Evolutionary conservation across 139 green algal genomes (phyloP).

Genomic region (Chlorella vulgaris): DNA sequence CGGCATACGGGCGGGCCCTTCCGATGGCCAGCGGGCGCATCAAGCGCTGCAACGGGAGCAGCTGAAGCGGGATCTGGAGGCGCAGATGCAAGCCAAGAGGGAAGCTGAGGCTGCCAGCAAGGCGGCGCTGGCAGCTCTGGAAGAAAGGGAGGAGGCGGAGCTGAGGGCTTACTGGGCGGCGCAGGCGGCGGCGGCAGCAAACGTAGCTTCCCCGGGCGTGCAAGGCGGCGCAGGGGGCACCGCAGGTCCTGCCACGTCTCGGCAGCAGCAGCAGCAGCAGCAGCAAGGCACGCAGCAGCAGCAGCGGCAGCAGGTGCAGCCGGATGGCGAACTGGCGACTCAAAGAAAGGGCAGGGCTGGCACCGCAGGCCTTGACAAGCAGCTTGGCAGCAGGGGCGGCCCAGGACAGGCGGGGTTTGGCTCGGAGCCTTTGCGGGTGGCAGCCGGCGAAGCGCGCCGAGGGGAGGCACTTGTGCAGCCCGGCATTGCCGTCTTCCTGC

Average conservation of each 20-base stretch:
- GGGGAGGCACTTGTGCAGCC: constrained; percentile 26
- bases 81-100: constrained; percentile 26
- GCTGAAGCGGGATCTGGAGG: constrained; percentile 34
- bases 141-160: constrained; percentile 23
- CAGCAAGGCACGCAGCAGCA: neutral
- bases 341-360: too few species aligned
- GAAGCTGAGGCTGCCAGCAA: constrained; percentile 2
- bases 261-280: neutral
- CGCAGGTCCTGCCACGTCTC: neutral
- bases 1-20: constrained; percentile 8
- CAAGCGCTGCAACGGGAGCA: constrained; percentile 18
- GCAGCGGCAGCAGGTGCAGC: neutral
- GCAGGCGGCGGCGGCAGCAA: neutral
- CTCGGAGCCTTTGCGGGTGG: neutral
- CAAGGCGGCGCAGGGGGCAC: too few species aligned
- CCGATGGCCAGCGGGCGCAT: neutral
- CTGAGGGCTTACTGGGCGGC: constrained; percentile 21
- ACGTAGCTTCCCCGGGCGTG: neutral
- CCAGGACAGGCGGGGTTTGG: neutral
- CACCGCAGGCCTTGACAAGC: neutral
- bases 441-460: neutral
- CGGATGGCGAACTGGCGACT: too few species aligned
- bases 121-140: constrained; percentile 3
- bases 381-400: neutral
- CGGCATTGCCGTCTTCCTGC: constrained; percentile 19